These are phyloP conservation scores for Scleroderma citrinum DNA, from an alignment of 768 basidiomycete species.

Conservation along the genomic window DNA sequence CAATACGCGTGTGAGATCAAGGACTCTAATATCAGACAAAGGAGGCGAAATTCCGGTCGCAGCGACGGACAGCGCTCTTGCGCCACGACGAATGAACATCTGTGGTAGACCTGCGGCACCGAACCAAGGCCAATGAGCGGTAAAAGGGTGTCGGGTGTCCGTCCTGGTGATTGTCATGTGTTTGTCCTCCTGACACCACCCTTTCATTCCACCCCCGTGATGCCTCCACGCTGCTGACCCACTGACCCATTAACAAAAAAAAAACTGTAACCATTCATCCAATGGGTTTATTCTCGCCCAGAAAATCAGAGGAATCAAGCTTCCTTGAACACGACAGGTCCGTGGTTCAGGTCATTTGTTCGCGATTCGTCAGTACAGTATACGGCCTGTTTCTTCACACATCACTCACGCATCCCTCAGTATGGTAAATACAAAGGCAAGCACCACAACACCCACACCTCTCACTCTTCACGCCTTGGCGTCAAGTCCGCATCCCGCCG, in stretches of 20 bases:
- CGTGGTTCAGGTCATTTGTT: constrained; percentile 52
- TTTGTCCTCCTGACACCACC: constrained; percentile 19
- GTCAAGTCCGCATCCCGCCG: constrained; percentile 10
- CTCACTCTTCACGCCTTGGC: constrained; percentile 26
- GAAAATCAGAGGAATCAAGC: constrained; percentile 11
- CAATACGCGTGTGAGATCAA: constrained; percentile 85
- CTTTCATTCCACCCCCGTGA: constrained; percentile 8
- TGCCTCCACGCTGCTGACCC: constrained; percentile 4
- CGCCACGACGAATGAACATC: not conserved
- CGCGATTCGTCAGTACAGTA: constrained; percentile 48
- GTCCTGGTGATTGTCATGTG: not conserved
- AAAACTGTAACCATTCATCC: constrained; percentile 1
- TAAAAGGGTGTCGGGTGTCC: constrained; percentile 25
- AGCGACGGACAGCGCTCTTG: constrained; percentile 12
- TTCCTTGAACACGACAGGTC: constrained; percentile 34
- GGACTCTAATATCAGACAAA: constrained; percentile 70
- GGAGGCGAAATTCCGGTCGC: constrained; percentile 64
- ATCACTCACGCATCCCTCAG: constrained; percentile 23
- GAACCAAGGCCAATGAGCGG: constrained; percentile 12
- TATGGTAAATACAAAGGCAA: constrained; percentile 56
- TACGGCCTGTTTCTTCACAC: not conserved
- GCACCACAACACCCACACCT: constrained; percentile 39
- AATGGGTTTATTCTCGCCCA: constrained; percentile 32
- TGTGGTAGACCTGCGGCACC: not conserved
- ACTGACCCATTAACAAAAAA: not conserved